A percentile compares a stretch with the other conserved stretches of the same genome.
phyloP scores from a whole-genome alignment of 2,329 filamentous ascomycete species.

The Podosphaera fusca region DNA sequence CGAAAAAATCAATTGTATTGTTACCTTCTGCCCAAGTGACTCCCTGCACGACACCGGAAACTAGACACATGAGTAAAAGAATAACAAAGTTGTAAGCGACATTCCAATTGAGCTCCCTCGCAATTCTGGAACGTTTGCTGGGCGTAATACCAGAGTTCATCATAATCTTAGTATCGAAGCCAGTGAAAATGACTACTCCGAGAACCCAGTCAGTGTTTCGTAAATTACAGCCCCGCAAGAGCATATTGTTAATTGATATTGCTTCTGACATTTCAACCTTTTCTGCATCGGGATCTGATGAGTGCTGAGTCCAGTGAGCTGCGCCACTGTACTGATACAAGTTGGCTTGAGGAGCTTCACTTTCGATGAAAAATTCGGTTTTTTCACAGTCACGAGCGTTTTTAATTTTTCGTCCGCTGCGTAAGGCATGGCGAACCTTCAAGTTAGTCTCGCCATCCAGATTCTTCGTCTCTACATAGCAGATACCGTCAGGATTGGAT shows the following conservation, averaged over 20 bases:
- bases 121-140: slow-evolving; percentile 76
- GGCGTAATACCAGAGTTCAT: slow-evolving; percentile 91
- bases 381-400: slow-evolving; percentile 85
- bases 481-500: slow-evolving; percentile 79
- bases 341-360: slow-evolving; percentile 77
- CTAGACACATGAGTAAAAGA: slow-evolving; percentile 69
- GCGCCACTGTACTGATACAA: slow-evolving; percentile 88
- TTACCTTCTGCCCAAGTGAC: slow-evolving; percentile 53
- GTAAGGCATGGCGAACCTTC: slow-evolving; percentile 78
- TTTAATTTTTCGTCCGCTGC: slow-evolving; percentile 59
- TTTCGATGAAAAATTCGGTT: slow-evolving; percentile 70
- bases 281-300: slow-evolving; percentile 35
- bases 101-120: slow-evolving; percentile 87
- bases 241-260: slow-evolving; percentile 81
- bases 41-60: slow-evolving; percentile 68
- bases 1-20: slow-evolving; percentile 60
- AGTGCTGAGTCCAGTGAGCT: slow-evolving; percentile 65
- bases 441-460: slow-evolving; percentile 93
- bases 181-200: slow-evolving; percentile 81
- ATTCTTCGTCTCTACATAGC: slow-evolving; percentile 96
- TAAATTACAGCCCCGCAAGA: slow-evolving; percentile 79
- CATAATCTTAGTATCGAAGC: slow-evolving; percentile 97
- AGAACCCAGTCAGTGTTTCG: slow-evolving; percentile 93
- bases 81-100: slow-evolving; percentile 92
- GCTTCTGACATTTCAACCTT: slow-evolving; percentile 70